Base-by-base conservation (phyloP, 306 rosid species). In the Prunus salicina region DNA sequence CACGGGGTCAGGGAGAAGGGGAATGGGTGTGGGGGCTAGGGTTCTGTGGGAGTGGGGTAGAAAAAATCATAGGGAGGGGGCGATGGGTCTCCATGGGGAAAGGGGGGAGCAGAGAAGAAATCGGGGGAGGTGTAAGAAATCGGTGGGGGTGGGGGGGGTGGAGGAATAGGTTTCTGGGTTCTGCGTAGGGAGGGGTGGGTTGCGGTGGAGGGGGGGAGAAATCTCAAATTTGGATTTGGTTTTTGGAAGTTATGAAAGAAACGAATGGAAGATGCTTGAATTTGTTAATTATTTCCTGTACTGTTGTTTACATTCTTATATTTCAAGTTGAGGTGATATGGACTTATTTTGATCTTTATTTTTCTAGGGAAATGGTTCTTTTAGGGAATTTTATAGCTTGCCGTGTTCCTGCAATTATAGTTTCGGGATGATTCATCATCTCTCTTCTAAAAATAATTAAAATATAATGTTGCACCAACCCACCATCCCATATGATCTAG, bases 301-400 rank as follows among this genome's bases (percentile, higher is more conserved):
- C 2, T 12, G 14, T 13, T 45, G n/a, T 27, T 61, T 57, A 15
- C 61, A 13, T 68, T 77, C 22, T 34, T 32, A 34, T 41, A 25
- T 24, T 19, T 38, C 11, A 3, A 19, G 25, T 57, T n/a, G 64
- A n/a, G 28, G 56, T 61, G 73, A 30, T 22, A 53, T 20, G 16
- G 55, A 11, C 58, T 57, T 57, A 20, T 22, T 50, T 73, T 66
- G 10, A 60, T 53, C 45, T 76, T 63, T 46, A 12, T 75, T 32
- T 61, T 34, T 63, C 27, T 56, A 92, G 91, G 91, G 88, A 38
- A 67, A 71, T 81, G 75, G 84, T 79, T 78, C 84, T 76, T 32
- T 56, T 72, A 86, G 41, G 79, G 89, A 83, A 73, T 75, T 77
- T 38, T 81, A 53, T 61, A 72, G 84, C 83, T 61, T 69, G 63